Conservation (phyloP, 2,329 filamentous ascomycete genomes). For the Epicoccum sorghinum region DNA sequence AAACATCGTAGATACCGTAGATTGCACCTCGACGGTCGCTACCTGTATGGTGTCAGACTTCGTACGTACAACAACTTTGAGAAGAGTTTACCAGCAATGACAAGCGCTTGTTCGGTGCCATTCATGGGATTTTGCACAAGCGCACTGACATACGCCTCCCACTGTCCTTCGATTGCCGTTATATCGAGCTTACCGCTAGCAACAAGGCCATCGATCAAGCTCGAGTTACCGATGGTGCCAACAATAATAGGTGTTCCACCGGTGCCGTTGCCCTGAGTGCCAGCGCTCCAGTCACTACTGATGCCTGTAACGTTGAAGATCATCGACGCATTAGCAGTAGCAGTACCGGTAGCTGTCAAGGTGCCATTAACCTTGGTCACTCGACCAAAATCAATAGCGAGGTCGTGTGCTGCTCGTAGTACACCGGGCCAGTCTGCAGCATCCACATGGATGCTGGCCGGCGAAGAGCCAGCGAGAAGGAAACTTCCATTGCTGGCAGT, state of each 20-base stretch:
- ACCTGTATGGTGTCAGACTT: constrained; percentile 28
- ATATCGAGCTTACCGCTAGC: constrained; percentile 63
- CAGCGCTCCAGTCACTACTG: constrained; percentile 43
- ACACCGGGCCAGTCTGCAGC: constrained; percentile 69
- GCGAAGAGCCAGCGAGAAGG: constrained; percentile 38
- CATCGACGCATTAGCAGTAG: constrained; percentile 53
- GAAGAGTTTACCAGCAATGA: constrained; percentile 62
- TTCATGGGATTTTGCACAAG: constrained; percentile 64
- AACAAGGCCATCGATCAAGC: constrained; percentile 65
- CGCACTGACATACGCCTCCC: constrained; percentile 71
- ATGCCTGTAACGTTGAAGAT: constrained; percentile 53
- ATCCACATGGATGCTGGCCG: constrained; percentile 43
- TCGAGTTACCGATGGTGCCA: constrained; percentile 70
- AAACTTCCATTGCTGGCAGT: constrained; percentile 48
- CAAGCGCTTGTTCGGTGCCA: constrained; percentile 64
- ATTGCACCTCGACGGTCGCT: constrained; percentile 72
- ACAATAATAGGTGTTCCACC: constrained; percentile 63
- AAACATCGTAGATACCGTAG: constrained; percentile 73
- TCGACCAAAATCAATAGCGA: constrained; percentile 72
- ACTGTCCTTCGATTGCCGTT: constrained; percentile 63
- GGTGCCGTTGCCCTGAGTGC: constrained; percentile 15
- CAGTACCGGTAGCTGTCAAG: constrained; percentile 57
- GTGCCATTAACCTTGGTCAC: constrained; percentile 71
- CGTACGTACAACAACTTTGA: neutral
- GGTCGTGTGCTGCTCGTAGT: constrained; percentile 69